These are phyloP conservation scores for Microbotryum intermedium DNA, from an alignment of 1,284 basidiomycete species.

Conservation along the genomic window DNA sequence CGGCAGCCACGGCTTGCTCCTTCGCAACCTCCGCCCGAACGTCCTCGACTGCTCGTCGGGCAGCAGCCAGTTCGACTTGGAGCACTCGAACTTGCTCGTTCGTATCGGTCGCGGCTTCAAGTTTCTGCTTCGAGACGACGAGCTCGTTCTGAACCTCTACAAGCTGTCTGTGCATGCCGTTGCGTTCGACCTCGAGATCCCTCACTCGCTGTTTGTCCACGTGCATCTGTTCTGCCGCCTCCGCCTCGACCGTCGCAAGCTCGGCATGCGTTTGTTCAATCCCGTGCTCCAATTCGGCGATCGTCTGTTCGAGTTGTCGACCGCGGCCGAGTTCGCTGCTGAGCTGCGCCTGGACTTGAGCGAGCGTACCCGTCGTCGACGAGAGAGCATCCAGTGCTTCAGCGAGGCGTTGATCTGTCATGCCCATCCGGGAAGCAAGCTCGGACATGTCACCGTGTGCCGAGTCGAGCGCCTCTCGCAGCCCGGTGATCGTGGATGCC, in stretches of 20 bases:
- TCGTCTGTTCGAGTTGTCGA: not conserved
- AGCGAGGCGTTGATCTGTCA: not conserved
- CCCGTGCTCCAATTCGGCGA: not conserved
- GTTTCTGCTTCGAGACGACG: no score
- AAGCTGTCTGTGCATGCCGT: not conserved
- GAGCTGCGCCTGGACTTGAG: not conserved
- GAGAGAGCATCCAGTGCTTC: no score
- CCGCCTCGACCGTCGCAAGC: not conserved
- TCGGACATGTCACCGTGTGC: not conserved
- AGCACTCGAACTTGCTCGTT: not conserved
- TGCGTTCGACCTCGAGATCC: conserved; percentile 2
- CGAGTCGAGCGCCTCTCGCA: not conserved
- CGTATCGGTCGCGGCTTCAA: no score
- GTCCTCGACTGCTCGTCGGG: not conserved
- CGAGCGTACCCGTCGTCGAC: not conserved
- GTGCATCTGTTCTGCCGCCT: not conserved
- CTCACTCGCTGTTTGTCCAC: not conserved
- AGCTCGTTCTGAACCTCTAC: no score
- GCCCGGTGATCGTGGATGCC: not conserved
- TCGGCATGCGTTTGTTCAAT: not conserved
- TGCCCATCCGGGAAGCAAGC: not conserved
- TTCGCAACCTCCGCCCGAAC: not conserved
- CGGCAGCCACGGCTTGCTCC: not conserved
- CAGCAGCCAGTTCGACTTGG: not conserved
- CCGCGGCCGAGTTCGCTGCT: no score